Percentiles rank a stretch among this genome's conserved stretches.
Conservation (phyloP, 2,329 filamentous ascomycete species). For the Microdochium trichocladiopsis region DNA sequence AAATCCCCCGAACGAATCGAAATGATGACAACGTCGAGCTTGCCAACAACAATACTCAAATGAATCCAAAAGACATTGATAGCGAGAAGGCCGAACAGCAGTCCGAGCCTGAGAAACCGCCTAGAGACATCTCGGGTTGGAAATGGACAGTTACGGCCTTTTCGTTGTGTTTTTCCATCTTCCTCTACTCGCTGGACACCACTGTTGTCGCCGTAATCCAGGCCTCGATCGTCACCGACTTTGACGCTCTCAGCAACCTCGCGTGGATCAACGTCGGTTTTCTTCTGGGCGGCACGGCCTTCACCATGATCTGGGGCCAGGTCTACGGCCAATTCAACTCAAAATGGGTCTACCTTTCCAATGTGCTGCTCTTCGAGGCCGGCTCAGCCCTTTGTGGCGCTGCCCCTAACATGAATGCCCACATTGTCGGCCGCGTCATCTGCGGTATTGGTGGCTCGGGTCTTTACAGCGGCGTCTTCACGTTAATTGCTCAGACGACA, state of each 20-base stretch:
- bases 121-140: slow-evolving; percentile 6
- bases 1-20: no score
- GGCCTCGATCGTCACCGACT: slow-evolving; percentile 25
- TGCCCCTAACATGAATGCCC: slow-evolving; percentile 32
- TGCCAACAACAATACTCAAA: no score
- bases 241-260: slow-evolving; percentile 27
- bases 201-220: slow-evolving; percentile 38
- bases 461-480: slow-evolving; percentile 28
- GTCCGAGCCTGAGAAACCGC: no score
- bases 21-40: no score
- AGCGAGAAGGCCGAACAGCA: no score
- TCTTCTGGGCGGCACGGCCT: slow-evolving; percentile 28
- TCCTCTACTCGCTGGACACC: slow-evolving; percentile 28
- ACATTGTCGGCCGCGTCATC: slow-evolving; percentile 40
- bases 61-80: no score
- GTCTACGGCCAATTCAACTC: slow-evolving; percentile 31
- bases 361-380: slow-evolving; percentile 11
- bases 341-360: slow-evolving; percentile 27
- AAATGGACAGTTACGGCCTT: slow-evolving; percentile 15
- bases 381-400: slow-evolving; percentile 32
- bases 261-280: slow-evolving; percentile 30
- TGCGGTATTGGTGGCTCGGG: slow-evolving; percentile 36
- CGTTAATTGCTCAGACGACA: slow-evolving; percentile 14
- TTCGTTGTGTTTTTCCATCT: slow-evolving; percentile 15
- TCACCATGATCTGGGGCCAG: slow-evolving; percentile 26